Evolutionary conservation across 2,329 filamentous ascomycete species (phyloP), one percentile per base, ranked within the genome.

Genomic region (Colletotrichum ledebouriae): DNA sequence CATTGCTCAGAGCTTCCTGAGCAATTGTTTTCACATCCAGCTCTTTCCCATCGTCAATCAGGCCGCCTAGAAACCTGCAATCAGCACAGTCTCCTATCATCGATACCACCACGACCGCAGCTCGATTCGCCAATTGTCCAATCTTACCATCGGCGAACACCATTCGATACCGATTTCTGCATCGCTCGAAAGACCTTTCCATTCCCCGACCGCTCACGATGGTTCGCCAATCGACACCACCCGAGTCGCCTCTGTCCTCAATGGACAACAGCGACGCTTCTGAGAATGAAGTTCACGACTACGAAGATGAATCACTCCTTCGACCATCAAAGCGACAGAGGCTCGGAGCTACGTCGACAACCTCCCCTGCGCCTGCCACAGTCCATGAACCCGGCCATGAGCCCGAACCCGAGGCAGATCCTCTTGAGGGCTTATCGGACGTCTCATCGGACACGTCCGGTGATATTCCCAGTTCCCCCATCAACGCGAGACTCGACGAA

Each of bases 391-490:
- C 44, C 3, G 70, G 71, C 29, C 68, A 59, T 9, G 70, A 72
- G 33, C 44, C 65, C 9, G 70, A 71, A 20, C 81, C 81, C 12
- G 81, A 85, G 59, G 78, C 86, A 68, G 79, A 89, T 78, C 78
- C 86, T 73, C 81, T 88, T 49, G 86, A 87, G 69, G 85, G 83
- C 73, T 81, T 87, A 81, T 88, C 89, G 59, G 92, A 94, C 61
- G 90, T 98, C 69, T 97, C 94, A 7, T 94, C 93, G 60, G 96
- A 99, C 80, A 97, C 93, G 57, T 94, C 93, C 39, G 94, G 94
- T 78, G 94, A 94, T 65, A 89, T 94, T 56, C 92, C 92, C 29
- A 90, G 88, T 76, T 93, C 90, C 1, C 89, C 89, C 15, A 82
- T 86, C 77, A 85, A 91, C 80, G 79, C 92, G 82, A 76, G 91